Evolutionary conservation across 257 asterid genomes (phyloP).

Genomic region (Osmanthus fragrans): DNA sequence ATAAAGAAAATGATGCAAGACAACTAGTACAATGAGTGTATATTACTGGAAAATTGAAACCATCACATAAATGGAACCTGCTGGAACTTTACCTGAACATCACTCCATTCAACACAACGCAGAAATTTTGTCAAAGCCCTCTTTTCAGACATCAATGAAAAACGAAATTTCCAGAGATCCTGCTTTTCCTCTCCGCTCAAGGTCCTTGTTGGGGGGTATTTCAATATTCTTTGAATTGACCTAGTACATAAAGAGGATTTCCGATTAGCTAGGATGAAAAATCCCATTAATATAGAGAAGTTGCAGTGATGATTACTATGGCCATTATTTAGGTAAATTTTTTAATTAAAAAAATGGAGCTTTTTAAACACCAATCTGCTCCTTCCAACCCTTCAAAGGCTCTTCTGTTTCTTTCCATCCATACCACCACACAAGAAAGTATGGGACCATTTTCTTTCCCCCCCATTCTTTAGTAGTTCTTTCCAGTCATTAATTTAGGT

Average conservation of each 20-base stretch:
- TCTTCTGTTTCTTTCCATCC: background rate
- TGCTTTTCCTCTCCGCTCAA: constrained; percentile 98
- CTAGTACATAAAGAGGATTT: constrained; percentile 42
- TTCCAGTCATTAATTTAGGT: background rate
- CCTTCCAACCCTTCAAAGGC: background rate
- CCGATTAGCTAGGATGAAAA: constrained; percentile 24
- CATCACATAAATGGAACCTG: background rate
- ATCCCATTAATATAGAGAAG: constrained; percentile 7
- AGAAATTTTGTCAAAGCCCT: constrained; percentile 89
- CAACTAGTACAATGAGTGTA: background rate
- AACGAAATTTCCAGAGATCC: constrained; percentile 95
- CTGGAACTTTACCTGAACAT: constrained; percentile 68
- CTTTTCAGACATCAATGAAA: constrained; percentile 92
- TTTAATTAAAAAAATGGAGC: background rate
- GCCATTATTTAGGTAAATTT: background rate
- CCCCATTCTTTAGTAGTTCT: background rate
- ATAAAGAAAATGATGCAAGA: background rate
- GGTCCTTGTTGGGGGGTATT: constrained; percentile 92
- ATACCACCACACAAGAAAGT: background rate
- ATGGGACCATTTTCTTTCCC: background rate
- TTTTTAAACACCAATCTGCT: background rate
- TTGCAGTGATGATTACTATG: background rate
- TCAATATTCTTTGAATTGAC: constrained; percentile 88
- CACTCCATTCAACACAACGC: constrained; percentile 99
- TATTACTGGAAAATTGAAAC: background rate